Conservation (phyloP, 2,329 filamentous ascomycete genomes). For the Teratosphaeria nubilosa region DNA sequence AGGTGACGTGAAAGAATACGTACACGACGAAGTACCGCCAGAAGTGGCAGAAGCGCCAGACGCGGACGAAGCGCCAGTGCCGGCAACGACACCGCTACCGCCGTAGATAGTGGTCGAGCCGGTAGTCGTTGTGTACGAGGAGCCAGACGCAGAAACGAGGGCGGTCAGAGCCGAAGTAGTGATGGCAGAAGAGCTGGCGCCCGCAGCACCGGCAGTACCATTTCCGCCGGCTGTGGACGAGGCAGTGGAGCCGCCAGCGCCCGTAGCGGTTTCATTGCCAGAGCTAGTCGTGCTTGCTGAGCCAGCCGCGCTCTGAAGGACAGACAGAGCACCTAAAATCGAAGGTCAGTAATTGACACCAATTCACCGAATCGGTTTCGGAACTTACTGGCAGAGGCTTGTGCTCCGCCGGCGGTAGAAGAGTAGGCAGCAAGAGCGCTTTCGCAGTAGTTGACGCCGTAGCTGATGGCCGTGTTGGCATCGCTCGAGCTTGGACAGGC, state of each 20-base stretch:
- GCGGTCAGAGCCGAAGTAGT: constrained; percentile 23
- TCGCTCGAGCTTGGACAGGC: constrained; percentile 18
- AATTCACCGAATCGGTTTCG: no score
- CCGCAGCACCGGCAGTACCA: constrained; percentile 1
- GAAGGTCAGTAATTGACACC: background rate
- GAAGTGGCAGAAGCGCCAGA: constrained; percentile 6
- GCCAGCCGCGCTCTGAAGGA: constrained; percentile 14
- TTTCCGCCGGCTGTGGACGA: constrained; percentile 7
- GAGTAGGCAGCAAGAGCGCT: constrained; percentile 9
- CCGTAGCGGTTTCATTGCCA: constrained; percentile 5
- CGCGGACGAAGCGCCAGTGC: background rate
- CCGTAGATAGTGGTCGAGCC: constrained; percentile 26
- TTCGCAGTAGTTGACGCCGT: constrained; percentile 25
- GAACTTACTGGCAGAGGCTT: background rate
- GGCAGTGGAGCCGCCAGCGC: background rate
- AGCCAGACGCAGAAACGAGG: constrained; percentile 20
- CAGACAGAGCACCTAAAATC: constrained; percentile 4
- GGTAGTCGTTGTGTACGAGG: constrained; percentile 22
- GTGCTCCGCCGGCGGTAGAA: constrained; percentile 4
- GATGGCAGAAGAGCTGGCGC: constrained; percentile 9
- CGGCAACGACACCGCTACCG: constrained; percentile 3
- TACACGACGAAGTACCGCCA: constrained; percentile 4
- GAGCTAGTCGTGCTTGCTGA: constrained; percentile 10
- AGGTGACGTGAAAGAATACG: background rate
- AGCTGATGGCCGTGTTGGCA: constrained; percentile 23